These are phyloP conservation scores for Leptodermis oblonga DNA, from an alignment of 257 asterid species.

Conservation along the genomic window DNA sequence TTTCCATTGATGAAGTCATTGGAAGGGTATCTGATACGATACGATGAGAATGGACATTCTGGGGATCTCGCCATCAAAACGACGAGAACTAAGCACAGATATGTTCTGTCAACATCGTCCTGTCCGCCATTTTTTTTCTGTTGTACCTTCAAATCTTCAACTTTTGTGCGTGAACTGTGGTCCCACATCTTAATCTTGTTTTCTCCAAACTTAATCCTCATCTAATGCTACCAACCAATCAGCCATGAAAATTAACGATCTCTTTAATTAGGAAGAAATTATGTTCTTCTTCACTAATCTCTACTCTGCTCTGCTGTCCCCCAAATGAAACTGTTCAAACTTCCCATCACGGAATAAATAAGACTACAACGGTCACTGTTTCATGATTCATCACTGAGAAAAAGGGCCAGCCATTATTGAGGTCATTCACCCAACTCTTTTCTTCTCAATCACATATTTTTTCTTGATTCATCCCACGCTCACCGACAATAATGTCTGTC, in stretches of 20 bases:
- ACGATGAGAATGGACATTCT: neutral
- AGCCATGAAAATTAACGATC: conserved; percentile 18
- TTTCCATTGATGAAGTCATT: too few species aligned
- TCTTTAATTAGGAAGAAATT: too few species aligned
- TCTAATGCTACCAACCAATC: neutral
- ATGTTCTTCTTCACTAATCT: too few species aligned
- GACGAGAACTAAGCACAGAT: conserved; percentile 16
- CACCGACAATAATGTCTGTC: conserved; percentile 45
- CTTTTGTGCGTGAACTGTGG: neutral
- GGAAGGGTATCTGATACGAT: neutral
- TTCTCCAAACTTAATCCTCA: conserved; percentile 3
- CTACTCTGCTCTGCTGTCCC: conserved; percentile 1
- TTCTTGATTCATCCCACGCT: conserved; percentile 31
- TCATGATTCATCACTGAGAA: too few species aligned
- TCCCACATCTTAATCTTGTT: conserved; percentile 5
- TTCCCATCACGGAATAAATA: conserved; percentile 20
- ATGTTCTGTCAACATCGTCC: conserved; percentile 30
- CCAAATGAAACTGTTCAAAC: conserved; percentile 23
- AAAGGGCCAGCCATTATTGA: neutral
- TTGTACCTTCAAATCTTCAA: neutral
- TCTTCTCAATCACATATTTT: conserved; percentile 20
- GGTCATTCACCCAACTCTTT: conserved; percentile 1
- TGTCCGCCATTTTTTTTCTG: conserved; percentile 28
- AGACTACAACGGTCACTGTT: conserved; percentile 23
- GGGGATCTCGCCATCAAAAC: conserved; percentile 10